Evolutionary conservation across 2,329 filamentous ascomycete genomes (phyloP).

Genomic region (Geosmithia putterillii): DNA sequence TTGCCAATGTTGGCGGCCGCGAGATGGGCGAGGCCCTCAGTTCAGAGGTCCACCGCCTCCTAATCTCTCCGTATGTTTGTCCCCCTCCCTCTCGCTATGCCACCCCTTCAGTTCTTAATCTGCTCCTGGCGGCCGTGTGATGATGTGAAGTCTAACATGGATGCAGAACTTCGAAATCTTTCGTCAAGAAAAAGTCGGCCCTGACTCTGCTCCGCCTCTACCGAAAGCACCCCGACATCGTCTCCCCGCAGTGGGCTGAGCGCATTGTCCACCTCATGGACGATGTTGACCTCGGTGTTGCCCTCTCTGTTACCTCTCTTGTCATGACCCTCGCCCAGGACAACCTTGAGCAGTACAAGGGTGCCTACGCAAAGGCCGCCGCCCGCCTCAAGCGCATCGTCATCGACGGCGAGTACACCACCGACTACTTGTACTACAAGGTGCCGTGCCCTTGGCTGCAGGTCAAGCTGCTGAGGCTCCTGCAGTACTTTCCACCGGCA

Average conservation of each 20-base stretch:
- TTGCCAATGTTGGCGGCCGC: slow-evolving; percentile 90
- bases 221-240: slow-evolving; percentile 85
- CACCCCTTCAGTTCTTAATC: neutral
- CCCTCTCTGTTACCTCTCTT: slow-evolving; percentile 86
- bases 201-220: slow-evolving; percentile 87
- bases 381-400: slow-evolving; percentile 80
- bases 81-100: neutral
- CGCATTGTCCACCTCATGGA: slow-evolving; percentile 99
- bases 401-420: slow-evolving; percentile 77
- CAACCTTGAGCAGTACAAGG: slow-evolving; percentile 85
- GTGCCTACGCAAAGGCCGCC: slow-evolving; percentile 87
- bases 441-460: slow-evolving; percentile 99
- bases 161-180: slow-evolving; percentile 64
- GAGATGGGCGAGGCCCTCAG: slow-evolving; percentile 96
- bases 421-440: slow-evolving; percentile 96
- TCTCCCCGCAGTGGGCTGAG: slow-evolving; percentile 95
- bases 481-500: slow-evolving; percentile 95
- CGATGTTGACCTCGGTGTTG: slow-evolving; percentile 85
- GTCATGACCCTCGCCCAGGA: slow-evolving; percentile 93
- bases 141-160: too few relatives aligned
- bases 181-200: slow-evolving; percentile 98
- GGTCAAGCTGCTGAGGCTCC: slow-evolving; percentile 78
- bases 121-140: too few relatives aligned
- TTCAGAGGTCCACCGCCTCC: slow-evolving; percentile 77
- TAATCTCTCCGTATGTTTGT: slow-evolving; percentile 84